Evolutionary conservation across 2,329 filamentous ascomycete genomes (phyloP).

Genomic region (Colletotrichum sp.): DNA sequence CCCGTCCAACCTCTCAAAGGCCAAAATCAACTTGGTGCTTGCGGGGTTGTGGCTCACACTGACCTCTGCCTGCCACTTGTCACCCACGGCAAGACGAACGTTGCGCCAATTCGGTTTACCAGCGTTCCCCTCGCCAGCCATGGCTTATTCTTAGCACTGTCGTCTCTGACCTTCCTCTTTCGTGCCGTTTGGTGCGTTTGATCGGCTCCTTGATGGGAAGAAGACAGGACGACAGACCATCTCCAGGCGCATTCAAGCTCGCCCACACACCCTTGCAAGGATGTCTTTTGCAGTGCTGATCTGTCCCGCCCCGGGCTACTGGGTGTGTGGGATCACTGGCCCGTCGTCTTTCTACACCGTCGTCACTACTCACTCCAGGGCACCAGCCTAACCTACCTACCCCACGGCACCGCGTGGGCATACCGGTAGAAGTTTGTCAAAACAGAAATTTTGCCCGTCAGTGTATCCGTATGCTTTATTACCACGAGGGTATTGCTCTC

Average conservation of each 20-base stretch:
- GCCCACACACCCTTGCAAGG: background rate
- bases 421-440: background rate
- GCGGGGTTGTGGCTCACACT: slow-evolving; percentile 6
- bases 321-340: slow-evolving; percentile 5
- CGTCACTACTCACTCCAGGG: background rate
- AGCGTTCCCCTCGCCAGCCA: slow-evolving; percentile 9
- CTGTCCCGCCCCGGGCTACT: background rate
- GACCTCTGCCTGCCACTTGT: slow-evolving; percentile 8
- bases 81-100: slow-evolving; percentile 14
- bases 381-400: background rate
- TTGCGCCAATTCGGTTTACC: background rate
- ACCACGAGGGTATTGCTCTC: background rate
- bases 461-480: background rate
- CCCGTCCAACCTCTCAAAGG: background rate
- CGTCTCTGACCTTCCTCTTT: slow-evolving; percentile 1
- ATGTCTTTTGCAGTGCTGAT: background rate
- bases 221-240: slow-evolving; percentile 15
- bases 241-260: background rate
- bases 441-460: background rate
- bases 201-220: slow-evolving; percentile 13
- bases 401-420: background rate
- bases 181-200: slow-evolving; percentile 10
- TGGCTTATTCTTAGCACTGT: slow-evolving; percentile 20
- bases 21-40: background rate
- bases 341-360: background rate